Evolutionary conservation across 1,284 basidiomycete genomes (phyloP), one percentile per base, ranked within the genome.

Genomic region (Tremellales sp.): DNA sequence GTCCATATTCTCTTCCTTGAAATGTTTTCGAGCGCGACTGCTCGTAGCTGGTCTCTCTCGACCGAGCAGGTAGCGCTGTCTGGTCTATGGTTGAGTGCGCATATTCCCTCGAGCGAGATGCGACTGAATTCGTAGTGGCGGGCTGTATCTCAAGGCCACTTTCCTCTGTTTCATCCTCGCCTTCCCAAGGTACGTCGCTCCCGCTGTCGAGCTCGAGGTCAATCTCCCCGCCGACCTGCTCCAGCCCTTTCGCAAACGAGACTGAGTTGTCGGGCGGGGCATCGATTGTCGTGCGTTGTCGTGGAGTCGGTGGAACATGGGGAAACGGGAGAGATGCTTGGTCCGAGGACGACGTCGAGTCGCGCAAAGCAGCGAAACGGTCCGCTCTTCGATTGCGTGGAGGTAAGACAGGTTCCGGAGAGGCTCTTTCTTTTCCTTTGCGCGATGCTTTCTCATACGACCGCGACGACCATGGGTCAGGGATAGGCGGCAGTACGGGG

Each of bases 371-470:
- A 7, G 38, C 22, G 38, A n/a, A 14, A 25, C 7, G 9, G 22
- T n/a, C n/a, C n/a, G n/a, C n/a, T n/a, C n/a, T 25, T 40, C 13
- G 12, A 9, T 21, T 24, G 9, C 13, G 38, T 25, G 12, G 26
- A 40, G 13, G 38, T 40, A 7, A 14, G n/a, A 27, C 24, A 19
- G 22, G 25, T 40, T 13, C 22, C 8, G 48, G 36, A 5, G 24
- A 7, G 13, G 56, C 53, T 24, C 61, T 51, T 41, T 60, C 57
- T 48, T 68, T 65, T 19, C 63, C 58, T 50, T 68, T 68, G 14
- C 57, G 55, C 12, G 57, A 61, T 7, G 52, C 45, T 22, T 42
- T 6, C 8, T 31, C 40, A 18, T 38, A 48, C 8, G 43, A 48
- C 14, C 41, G 47, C 21, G 43, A 48, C 16, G 54, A 43, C 5